Evolutionary conservation across 495 filamentous ascomycete genomes (phyloP).

Genomic region (Aspergillus wentii): DNA sequence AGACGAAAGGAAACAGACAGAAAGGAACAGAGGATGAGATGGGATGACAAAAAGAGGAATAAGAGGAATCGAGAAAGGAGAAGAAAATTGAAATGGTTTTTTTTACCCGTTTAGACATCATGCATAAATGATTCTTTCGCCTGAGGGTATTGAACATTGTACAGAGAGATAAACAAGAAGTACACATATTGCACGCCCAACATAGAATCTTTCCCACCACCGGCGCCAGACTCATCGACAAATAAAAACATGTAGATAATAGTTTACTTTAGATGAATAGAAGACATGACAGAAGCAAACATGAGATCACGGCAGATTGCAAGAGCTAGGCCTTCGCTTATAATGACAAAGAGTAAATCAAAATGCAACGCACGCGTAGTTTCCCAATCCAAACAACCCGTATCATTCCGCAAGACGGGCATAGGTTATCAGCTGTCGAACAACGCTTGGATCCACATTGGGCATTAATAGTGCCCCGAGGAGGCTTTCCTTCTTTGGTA

Average conservation of each 20-base stretch:
- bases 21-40: neutral
- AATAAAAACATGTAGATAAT: neutral
- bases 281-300: conserved; percentile 12
- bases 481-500: conserved; percentile 67
- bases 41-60: neutral
- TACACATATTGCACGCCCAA: conserved; percentile 32
- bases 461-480: conserved; percentile 62
- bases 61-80: conserved; percentile 1
- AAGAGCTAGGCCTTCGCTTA: neutral
- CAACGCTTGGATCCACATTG: conserved; percentile 53
- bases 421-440: conserved; percentile 71
- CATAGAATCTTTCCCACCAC: conserved; percentile 21
- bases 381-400: conserved; percentile 8
- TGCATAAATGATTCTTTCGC: conserved; percentile 23
- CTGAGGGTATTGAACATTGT: conserved; percentile 43
- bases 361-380: too few species aligned
- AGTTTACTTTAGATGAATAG: conserved; percentile 1
- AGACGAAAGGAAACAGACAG: conserved; percentile 5
- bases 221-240: conserved; percentile 13
- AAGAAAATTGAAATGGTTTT: too few species aligned
- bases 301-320: neutral
- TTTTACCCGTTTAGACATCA: conserved; percentile 19
- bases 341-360: conserved; percentile 8
- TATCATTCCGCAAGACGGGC: conserved; percentile 51
- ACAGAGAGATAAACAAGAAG: conserved; percentile 25